Evolutionary conservation across 2,329 filamentous ascomycete species (phyloP).

Genomic region (Cryphonectria parasitica): DNA sequence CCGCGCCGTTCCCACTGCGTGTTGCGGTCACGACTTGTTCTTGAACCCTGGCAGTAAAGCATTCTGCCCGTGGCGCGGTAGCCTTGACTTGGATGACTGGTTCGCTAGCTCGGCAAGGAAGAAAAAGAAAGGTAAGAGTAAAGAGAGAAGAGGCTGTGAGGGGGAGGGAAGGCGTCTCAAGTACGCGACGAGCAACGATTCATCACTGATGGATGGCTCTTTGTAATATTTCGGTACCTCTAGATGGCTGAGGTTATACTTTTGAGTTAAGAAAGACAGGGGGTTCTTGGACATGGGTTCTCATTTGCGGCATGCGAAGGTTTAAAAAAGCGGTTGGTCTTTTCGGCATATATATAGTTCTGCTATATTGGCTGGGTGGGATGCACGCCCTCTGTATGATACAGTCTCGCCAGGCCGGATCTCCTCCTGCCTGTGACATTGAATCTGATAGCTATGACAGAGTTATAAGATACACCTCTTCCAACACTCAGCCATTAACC

Average conservation of each 20-base stretch:
- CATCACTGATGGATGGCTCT: conserved; percentile 5
- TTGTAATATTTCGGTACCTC: conserved; percentile 1
- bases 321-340: not conserved
- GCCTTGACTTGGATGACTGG: not conserved
- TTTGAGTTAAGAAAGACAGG: not conserved
- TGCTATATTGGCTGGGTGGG: not conserved
- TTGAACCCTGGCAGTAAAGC: not conserved
- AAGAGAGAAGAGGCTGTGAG: not conserved
- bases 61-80: not conserved
- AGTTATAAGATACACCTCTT: not conserved
- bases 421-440: not conserved
- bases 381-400: not conserved
- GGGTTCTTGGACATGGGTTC: not conserved
- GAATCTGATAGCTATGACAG: not conserved
- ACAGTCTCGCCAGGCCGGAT: not conserved
- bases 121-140: not conserved
- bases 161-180: not conserved
- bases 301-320: not conserved
- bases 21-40: not conserved
- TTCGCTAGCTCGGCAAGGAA: too few species aligned
- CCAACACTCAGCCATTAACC: not conserved
- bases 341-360: not conserved
- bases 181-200: not conserved
- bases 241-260: not conserved
- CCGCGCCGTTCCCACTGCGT: not conserved